These are phyloP conservation scores for Aspergillus neotritici DNA, from an alignment of 2,329 filamentous ascomycete species.

Conservation along the genomic window DNA sequence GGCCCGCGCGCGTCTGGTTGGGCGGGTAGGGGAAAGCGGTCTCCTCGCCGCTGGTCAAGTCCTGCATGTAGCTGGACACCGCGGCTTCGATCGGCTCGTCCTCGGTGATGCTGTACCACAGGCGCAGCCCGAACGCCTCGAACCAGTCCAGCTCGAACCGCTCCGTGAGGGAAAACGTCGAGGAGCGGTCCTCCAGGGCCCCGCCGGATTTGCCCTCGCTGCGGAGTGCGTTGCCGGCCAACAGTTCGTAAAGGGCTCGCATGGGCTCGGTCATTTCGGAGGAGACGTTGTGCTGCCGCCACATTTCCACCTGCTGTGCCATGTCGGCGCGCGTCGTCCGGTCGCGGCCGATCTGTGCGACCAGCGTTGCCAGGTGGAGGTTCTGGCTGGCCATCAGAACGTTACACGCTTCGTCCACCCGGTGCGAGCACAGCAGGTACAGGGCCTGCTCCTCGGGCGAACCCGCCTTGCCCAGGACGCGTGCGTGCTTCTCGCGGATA, in stretches of 20 bases:
- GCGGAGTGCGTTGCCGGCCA: conserved; percentile 79
- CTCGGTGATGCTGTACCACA: conserved; percentile 76
- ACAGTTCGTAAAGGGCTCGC: conserved; percentile 80
- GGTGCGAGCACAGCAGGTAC: conserved; percentile 69
- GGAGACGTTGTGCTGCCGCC: conserved; percentile 75
- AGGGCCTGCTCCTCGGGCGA: conserved; percentile 78
- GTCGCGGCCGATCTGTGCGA: conserved; percentile 75
- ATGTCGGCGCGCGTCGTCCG: conserved; percentile 67
- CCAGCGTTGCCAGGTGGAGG: conserved; percentile 75
- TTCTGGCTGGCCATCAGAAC: conserved; percentile 69
- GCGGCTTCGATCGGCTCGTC: conserved; percentile 67
- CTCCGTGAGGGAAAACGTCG: conserved; percentile 74
- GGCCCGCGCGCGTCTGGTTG: conserved; percentile 58
- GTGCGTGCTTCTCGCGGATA: conserved; percentile 58
- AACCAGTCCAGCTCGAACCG: conserved; percentile 88
- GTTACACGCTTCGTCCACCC: conserved; percentile 76
- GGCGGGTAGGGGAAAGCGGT: conserved; percentile 63
- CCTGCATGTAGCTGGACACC: conserved; percentile 65
- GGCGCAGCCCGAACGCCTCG: conserved; percentile 80
- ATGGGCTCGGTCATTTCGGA: conserved; percentile 82
- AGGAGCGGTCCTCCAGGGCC: conserved; percentile 71
- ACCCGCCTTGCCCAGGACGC: conserved; percentile 58
- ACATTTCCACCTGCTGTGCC: conserved; percentile 71
- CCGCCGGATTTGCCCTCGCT: conserved; percentile 69
- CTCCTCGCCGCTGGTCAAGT: conserved; percentile 66